phyloP scores from a whole-genome alignment of 257 asterid genomes.

The Anisodus tanguticus region DNA sequence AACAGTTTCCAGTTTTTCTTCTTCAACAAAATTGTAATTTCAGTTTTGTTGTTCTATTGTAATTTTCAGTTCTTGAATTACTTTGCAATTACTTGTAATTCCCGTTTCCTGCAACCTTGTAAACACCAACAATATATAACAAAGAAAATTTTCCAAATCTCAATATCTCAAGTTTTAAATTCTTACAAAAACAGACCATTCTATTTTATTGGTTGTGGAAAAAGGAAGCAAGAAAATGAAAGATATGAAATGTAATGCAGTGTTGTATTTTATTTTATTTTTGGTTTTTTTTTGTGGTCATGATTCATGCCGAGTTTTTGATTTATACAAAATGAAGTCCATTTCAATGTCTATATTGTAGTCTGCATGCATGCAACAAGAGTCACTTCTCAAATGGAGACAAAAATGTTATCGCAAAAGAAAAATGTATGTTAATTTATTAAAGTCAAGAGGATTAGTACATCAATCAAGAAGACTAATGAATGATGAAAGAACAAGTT shows the following conservation, averaged over 20 bases:
- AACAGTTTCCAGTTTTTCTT: no score
- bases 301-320: background rate
- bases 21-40: no score
- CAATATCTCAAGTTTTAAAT: no score
- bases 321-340: background rate
- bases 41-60: no score
- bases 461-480: background rate
- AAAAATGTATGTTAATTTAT: background rate
- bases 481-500: background rate
- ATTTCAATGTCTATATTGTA: background rate
- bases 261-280: background rate
- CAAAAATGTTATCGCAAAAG: background rate
- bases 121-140: no score
- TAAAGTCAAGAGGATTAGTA: background rate
- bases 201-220: background rate
- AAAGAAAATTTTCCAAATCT: no score
- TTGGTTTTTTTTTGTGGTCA: background rate
- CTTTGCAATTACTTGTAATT: no score
- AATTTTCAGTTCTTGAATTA: no score
- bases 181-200: background rate
- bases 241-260: background rate
- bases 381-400: conserved; percentile 11
- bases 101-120: no score
- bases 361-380: background rate
- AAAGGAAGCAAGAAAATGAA: background rate